Conservation (phyloP, 371 early-diverging fungal species). For the Amoeboaphelidium protococcarum region DNA sequence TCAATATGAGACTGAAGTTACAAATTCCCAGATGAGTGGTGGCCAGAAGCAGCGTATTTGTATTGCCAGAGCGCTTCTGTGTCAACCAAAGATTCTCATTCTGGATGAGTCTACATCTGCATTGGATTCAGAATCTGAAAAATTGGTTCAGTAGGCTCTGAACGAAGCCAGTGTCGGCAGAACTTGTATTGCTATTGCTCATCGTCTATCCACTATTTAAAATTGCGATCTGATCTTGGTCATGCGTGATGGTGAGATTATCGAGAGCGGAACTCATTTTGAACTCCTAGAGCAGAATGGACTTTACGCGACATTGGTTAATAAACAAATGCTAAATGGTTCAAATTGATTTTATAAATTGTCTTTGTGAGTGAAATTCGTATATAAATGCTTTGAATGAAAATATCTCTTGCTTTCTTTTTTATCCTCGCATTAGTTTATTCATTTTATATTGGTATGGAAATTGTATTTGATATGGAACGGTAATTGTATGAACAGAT, state of each 20-base stretch:
- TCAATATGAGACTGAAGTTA: constrained; percentile 10
- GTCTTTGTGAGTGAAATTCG: too few species aligned
- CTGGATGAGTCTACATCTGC: constrained; percentile 17
- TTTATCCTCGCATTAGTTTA: too few species aligned
- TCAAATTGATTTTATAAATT: too few species aligned
- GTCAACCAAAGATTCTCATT: constrained; percentile 9
- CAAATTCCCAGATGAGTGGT: constrained; percentile 11
- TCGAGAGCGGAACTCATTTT: neutral
- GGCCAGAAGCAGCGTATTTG: constrained; percentile 14
- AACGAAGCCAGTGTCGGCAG: constrained; percentile 8
- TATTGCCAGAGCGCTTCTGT: constrained; percentile 13
- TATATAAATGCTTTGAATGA: too few species aligned
- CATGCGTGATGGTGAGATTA: constrained; percentile 5
- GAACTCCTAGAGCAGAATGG: neutral
- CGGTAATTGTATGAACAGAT: too few species aligned
- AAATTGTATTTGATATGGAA: too few species aligned
- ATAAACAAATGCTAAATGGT: too few species aligned
- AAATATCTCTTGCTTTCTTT: too few species aligned
- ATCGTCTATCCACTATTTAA: constrained; percentile 37
- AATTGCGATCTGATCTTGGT: constrained; percentile 31
- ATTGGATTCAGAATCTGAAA: constrained; percentile 12
- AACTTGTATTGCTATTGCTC: constrained; percentile 23
- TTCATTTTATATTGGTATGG: too few species aligned
- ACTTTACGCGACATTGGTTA: neutral
- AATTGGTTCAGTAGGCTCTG: constrained; percentile 2